Base-by-base conservation (phyloP, 2,329 filamentous ascomycete species). In the Xylariaceae sp. region DNA sequence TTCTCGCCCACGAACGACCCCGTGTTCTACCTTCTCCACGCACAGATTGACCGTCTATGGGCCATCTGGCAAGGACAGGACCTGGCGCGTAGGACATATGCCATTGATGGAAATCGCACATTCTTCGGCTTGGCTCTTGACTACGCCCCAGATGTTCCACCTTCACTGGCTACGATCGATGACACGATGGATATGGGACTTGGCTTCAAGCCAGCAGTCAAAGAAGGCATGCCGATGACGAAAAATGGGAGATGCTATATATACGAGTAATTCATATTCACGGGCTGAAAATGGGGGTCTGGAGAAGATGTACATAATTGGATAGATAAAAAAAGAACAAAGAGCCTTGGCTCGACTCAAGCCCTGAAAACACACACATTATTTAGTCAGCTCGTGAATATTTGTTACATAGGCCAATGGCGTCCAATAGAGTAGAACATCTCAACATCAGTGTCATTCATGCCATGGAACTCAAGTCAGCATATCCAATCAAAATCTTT, bases 41-140 rank as follows among this genome's bases (percentile, higher is more conserved):
- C 63, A 14, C 61, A 64, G 52, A 62, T 65, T 40, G 63, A 65
- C 41, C 61, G 61, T 26, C 21, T 65, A 10, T 65, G 61, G 63
- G 61, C 61, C 16, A 60, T 65, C 49, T 65, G 63, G 63, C 63
- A 65, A 29, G 63, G 61, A 2, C 61, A 63, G 44, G 59, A 65
- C 32, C 40, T 62, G 1, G 18, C 48, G 19, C 2, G 18, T 3
- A 53, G 61, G 21, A 65, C 63, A 0, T 62, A 56, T 45, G 57
- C 59, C 10, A 62, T 65, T n/a, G 59, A 62, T 2, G 63, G 63
- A 2, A 62, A 63, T 40, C 42, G 61, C 20, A 64, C 61, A 6
- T 64, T 65, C 48, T 26, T 62, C 2, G 60, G 60, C 12, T 2
- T 62, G 4, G 9, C 60, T 1, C 48, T 63, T 9, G 62, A 63